Base-by-base conservation (phyloP, 108 stramenopile genomes). In the Cylindrotheca fusiformis region DNA sequence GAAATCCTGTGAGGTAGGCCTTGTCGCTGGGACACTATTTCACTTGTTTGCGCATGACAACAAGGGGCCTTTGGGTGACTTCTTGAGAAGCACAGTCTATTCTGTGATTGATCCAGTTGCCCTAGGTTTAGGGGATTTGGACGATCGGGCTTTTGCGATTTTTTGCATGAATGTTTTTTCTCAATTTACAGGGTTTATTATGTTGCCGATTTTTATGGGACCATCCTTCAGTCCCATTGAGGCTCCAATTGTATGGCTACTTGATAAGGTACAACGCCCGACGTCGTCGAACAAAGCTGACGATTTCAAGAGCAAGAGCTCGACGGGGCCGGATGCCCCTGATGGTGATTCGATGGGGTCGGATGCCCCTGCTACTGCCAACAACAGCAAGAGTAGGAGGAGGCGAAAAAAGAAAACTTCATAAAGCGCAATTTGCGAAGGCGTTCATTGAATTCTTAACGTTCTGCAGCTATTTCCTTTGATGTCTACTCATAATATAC, bases 21-120 rank as follows among this genome's bases (percentile, higher is more conserved):
- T 90, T 2, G 60, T 74, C 36, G 72, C 76, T 62, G 83, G 84
- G n/a, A 68, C 85, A 12, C 82, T 87, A 48, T 93, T 80, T 66
- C 92, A 90, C 45, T 78, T 93, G 58, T 86, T 78, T 45, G 84
- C 77, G 0, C 72, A 90, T 63, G 92, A 93, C 60, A 56, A 23
- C 27, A 58, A 77, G 27, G 88, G 88, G 18, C 49, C 56, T 10
- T 54, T 93, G 50, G 92, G 92, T 0, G 54, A 50, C 22, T 60
- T 67, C 1, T 48, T 93, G 41, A 72, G 92, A 24, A n/a, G 32
- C 4, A 30, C 60, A 17, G 50, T 81, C 24, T 67, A 80, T 19
- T 46, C 57, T 2, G 20, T 81, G 27, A 75, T 72, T 2, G 51
- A 66, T 21, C 76, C 71, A 20, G 55, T 66, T 14, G 65, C 71